Evolutionary conservation across 768 basidiomycete species (phyloP).

Genomic region (Cystofilobasidium macerans): DNA sequence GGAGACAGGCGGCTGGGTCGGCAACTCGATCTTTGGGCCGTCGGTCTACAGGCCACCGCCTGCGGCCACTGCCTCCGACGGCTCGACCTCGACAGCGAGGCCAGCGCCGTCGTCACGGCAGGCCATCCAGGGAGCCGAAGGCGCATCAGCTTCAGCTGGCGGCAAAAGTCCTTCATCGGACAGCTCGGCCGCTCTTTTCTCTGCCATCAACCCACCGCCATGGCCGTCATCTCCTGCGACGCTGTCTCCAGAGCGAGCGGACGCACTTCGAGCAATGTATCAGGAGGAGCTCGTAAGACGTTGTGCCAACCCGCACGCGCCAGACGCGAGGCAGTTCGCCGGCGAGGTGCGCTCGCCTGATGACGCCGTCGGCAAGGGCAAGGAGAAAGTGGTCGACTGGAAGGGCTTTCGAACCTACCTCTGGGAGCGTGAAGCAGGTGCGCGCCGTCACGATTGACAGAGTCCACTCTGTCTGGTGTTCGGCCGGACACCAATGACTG

Average conservation of each 20-base stretch:
- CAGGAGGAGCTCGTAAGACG: conserved; percentile 58
- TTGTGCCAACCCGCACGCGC: conserved; percentile 35
- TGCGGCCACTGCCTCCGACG: no score
- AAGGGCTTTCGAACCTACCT: conserved; percentile 34
- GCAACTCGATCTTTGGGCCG: background rate
- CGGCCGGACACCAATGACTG: background rate
- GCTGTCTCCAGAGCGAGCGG: conserved; percentile 49
- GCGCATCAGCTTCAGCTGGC: no score
- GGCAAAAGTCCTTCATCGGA: background rate
- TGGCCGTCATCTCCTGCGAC: background rate
- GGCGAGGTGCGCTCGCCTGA: conserved; percentile 26
- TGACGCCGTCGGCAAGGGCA: conserved; percentile 25
- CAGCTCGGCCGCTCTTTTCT: background rate
- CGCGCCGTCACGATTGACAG: conserved; percentile 23
- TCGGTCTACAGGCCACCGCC: background rate
- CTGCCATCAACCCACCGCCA: background rate
- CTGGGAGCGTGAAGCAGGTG: conserved; percentile 28
- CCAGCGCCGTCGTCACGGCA: no score
- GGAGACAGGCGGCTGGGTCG: conserved; percentile 31
- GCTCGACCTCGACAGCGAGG: background rate
- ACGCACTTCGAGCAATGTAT: conserved; percentile 58
- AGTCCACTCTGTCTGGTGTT: background rate
- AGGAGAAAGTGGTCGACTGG: conserved; percentile 36
- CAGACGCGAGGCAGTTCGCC: conserved; percentile 26
- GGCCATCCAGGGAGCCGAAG: no score